Conservation (phyloP, 176 grass and related monocot genomes). For the Juncus effusus region DNA sequence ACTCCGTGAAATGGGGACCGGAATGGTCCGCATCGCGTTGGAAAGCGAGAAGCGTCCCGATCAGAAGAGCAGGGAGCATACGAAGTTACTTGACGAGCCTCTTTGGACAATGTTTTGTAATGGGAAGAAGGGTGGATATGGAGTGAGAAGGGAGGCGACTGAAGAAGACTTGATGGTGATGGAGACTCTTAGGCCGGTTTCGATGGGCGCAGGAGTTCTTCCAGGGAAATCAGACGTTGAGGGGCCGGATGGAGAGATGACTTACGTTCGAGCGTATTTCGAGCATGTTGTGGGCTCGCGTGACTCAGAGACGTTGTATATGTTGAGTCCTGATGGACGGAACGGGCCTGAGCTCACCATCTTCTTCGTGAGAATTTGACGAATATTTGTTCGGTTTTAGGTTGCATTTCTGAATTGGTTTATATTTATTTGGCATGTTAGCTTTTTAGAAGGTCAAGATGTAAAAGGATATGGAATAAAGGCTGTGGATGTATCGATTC, state of each 20-base stretch:
- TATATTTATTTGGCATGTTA: background rate
- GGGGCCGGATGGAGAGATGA: conserved; percentile 53
- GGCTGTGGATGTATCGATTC: too few species aligned
- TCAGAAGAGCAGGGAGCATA: conserved; percentile 1
- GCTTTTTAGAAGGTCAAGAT: too few species aligned
- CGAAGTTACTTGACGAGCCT: conserved; percentile 56
- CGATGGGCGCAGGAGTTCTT: conserved; percentile 78
- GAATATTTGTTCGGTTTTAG: background rate
- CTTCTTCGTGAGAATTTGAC: conserved; percentile 59
- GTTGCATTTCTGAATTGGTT: background rate
- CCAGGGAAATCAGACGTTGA: conserved; percentile 34
- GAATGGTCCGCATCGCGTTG: conserved; percentile 58
- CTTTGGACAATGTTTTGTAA: conserved; percentile 86
- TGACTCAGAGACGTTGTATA: conserved; percentile 84
- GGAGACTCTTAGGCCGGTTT: conserved; percentile 57
- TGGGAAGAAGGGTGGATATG: conserved; percentile 56
- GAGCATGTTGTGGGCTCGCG: conserved; percentile 63
- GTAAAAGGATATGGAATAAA: too few species aligned
- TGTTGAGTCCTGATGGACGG: conserved; percentile 56
- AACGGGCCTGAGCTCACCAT: conserved; percentile 74
- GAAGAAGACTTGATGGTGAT: conserved; percentile 60
- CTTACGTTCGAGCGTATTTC: conserved; percentile 78
- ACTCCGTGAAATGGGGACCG: conserved; percentile 62
- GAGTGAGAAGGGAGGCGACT: conserved; percentile 42
- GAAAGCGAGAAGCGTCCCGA: conserved; percentile 57